Base-by-base conservation (phyloP, 768 basidiomycete genomes). In the Xerocomellus dryophilus region DNA sequence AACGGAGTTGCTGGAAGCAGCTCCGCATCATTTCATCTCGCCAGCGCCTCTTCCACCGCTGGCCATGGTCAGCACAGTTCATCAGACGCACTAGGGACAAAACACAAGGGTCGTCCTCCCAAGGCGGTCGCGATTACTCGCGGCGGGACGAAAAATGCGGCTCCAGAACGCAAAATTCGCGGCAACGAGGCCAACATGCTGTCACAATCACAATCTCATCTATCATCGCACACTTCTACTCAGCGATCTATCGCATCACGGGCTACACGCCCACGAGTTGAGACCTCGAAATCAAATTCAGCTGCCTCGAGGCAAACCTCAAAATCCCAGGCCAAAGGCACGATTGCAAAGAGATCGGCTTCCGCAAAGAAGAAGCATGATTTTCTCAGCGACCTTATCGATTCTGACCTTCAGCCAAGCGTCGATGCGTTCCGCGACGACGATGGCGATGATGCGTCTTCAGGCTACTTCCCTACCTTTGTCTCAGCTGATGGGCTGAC, bases 401-500 rank as follows among this genome's bases (percentile, higher is more conserved):
- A 65, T 50, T 61, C 58, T 59, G 62, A 69, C 57, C 62, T 54
- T 71, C 44, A 69, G 72, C 53, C 67, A 71, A 76, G 70, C 53
- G 62, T 70, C 49, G 72, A 76, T 56, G 63, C 70, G 43, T 61
- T 43, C 53, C 66, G 61, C 34, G 60, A 67, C 55, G 62, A 67
- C 50, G 64, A 69, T 34, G 65, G 59, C 14, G 63, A 64, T 42
- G 73, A 73, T 49, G 61, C 50, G 17, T 71, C 66, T 11, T 73
- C 73, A 5, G 69, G 61, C 42, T 74, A 70, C 45, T 83, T 85
- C 66, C 86, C 86, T 12, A 88, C 84, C 21, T 87, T 88, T 65
- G 74, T 88, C 25, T 81, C 84, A 27, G 86, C 86, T 20, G 82
- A 83, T 29, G 82, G 73, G 3, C 61, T 82, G 38, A 78, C 81